A percentile compares a stretch with the other conserved stretches of the same genome.
Evolutionary conservation across 306 rosid genomes (phyloP).

Genomic region (Vicia villosa): DNA sequence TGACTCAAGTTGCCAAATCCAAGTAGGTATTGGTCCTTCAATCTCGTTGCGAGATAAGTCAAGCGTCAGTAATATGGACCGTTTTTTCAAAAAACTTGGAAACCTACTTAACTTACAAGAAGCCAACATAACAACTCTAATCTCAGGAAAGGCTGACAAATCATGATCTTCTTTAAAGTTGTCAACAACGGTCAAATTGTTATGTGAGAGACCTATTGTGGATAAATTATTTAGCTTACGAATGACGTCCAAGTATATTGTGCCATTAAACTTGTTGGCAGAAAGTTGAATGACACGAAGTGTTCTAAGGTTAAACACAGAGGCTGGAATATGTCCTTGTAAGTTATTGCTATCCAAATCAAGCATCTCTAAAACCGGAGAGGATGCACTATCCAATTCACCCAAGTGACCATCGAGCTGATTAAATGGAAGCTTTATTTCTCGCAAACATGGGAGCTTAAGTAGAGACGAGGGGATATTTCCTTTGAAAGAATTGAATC

Average conservation of each 20-base stretch:
- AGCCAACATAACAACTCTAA: conserved; percentile 36
- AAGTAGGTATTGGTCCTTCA: conserved; percentile 24
- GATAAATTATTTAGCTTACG: conserved; percentile 29
- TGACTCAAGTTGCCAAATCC: conserved; percentile 19
- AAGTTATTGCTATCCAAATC: conserved; percentile 51
- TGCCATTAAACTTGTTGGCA: conserved; percentile 56
- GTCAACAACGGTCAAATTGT: conserved; percentile 30
- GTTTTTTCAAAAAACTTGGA: conserved; percentile 47
- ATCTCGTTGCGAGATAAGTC: conserved; percentile 47
- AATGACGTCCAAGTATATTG: conserved; percentile 15
- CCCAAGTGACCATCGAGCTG: conserved; percentile 29
- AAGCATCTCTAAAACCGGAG: conserved; percentile 20
- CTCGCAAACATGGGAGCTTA: conserved; percentile 25
- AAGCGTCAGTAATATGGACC: neutral
- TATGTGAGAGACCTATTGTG: conserved; percentile 49
- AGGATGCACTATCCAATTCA: conserved; percentile 15
- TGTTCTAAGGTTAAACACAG: conserved; percentile 30
- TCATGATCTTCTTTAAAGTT: neutral
- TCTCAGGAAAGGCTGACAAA: conserved; percentile 3
- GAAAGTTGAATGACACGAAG: conserved; percentile 43
- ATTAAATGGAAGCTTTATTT: conserved; percentile 25
- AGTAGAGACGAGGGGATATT: conserved; percentile 34
- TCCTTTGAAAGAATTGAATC: conserved; percentile 33
- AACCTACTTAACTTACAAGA: conserved; percentile 35
- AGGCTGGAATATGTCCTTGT: conserved; percentile 45